Evolutionary conservation across 257 asterid species (phyloP).

Genomic region (Solanum commersonii): DNA sequence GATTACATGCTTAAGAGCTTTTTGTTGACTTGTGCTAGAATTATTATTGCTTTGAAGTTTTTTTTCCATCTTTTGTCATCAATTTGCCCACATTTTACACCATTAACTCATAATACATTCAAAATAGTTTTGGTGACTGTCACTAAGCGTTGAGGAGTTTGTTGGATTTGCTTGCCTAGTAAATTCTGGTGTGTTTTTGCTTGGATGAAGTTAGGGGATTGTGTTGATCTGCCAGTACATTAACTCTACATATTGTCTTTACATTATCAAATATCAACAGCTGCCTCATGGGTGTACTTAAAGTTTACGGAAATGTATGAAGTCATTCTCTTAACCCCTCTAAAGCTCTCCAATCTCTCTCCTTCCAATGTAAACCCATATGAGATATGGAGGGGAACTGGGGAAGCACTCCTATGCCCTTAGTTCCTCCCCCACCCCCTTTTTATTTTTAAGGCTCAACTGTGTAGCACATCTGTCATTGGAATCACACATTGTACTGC

Average conservation of each 20-base stretch:
- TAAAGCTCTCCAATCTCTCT: not conserved
- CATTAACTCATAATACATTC: not conserved
- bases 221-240: not conserved
- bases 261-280: not conserved
- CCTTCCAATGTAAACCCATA: not conserved
- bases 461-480: not conserved
- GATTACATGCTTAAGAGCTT: not conserved
- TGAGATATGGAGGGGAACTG: not conserved
- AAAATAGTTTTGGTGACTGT: not conserved
- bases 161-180: not conserved
- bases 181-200: not conserved
- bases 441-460: not conserved
- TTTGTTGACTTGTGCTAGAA: not conserved
- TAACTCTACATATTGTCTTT: not conserved
- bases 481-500: not conserved
- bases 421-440: not conserved
- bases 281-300: not conserved
- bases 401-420: not conserved
- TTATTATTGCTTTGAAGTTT: not conserved
- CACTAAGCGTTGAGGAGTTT: not conserved
- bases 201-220: not conserved
- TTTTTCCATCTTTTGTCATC: not conserved
- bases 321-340: not conserved
- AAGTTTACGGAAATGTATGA: not conserved
- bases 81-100: not conserved